A percentile compares a stretch with the other conserved stretches of the same genome.
Evolutionary conservation across 805 yeast genomes (phyloP).

Genomic region (Saturnispora zaruensis): DNA sequence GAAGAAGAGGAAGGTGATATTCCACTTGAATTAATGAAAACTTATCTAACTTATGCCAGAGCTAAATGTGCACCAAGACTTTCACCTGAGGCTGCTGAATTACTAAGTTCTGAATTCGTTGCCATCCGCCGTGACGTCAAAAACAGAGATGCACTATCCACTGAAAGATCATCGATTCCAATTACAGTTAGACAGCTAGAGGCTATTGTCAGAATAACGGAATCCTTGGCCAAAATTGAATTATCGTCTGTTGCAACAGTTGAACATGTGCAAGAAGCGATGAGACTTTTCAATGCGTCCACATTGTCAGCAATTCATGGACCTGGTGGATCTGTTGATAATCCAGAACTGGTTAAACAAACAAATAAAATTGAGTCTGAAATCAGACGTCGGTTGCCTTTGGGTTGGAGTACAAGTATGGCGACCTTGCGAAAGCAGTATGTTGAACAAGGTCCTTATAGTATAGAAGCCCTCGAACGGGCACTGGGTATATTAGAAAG

Average conservation of each 20-base stretch:
- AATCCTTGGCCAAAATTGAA: constrained; percentile 81
- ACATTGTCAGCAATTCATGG: constrained; percentile 79
- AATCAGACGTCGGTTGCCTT: constrained; percentile 81
- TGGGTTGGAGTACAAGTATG: constrained; percentile 93
- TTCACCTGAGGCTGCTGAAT: constrained; percentile 82
- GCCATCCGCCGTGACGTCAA: constrained; percentile 79
- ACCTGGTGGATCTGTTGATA: constrained; percentile 39
- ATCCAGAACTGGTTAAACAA: constrained; percentile 53
- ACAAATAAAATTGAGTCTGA: constrained; percentile 76
- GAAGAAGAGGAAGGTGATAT: constrained; percentile 62
- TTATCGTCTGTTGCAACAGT: constrained; percentile 77
- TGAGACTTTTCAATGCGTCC: constrained; percentile 88
- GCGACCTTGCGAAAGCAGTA: constrained; percentile 77
- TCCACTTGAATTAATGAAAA: constrained; percentile 82
- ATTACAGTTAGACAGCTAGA: constrained; percentile 96
- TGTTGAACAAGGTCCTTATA: constrained; percentile 49
- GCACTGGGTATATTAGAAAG: constrained; percentile 77
- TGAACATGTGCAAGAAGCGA: constrained; percentile 92
- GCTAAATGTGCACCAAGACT: constrained; percentile 88
- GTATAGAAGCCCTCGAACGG: constrained; percentile 68
- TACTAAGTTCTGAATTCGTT: constrained; percentile 85
- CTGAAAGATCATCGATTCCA: constrained; percentile 91
- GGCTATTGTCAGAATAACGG: constrained; percentile 93
- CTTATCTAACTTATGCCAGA: constrained; percentile 87
- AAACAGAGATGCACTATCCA: constrained; percentile 67